A percentile compares a stretch with the other conserved stretches of the same genome.
Conservation (phyloP, 2,329 filamentous ascomycete genomes). For the Whalleya microplaca region DNA sequence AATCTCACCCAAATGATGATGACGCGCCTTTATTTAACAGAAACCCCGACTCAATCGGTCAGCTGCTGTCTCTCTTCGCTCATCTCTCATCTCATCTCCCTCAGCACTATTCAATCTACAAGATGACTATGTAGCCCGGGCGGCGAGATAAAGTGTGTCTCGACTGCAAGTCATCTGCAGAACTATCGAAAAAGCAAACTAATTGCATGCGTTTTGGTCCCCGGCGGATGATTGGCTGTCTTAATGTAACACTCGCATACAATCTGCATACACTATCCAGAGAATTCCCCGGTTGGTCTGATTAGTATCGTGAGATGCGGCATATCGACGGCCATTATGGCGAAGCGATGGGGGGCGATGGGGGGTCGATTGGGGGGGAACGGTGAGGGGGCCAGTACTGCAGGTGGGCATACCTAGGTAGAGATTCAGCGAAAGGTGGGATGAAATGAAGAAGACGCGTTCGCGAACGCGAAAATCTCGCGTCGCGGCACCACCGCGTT, state of each 20-base stretch:
- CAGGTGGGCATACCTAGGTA: not conserved
- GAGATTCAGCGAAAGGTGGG: not conserved
- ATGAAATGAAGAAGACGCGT: constrained; percentile 15
- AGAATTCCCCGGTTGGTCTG: constrained; percentile 25
- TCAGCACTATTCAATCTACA: not conserved
- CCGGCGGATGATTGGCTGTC: constrained; percentile 9
- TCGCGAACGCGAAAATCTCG: constrained; percentile 26
- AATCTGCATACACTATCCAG: constrained; percentile 19
- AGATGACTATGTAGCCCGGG: too few species aligned
- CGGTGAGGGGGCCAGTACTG: not conserved
- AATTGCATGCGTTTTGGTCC: not conserved
- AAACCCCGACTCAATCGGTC: not conserved
- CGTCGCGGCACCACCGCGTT: constrained; percentile 23
- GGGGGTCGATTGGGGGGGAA: not conserved
- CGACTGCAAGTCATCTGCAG: constrained; percentile 2
- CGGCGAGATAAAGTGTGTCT: not conserved
- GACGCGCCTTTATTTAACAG: not conserved
- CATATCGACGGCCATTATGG: constrained; percentile 8
- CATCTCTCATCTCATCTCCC: not conserved
- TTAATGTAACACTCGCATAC: constrained; percentile 8
- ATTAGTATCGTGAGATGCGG: constrained; percentile 19
- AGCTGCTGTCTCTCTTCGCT: not conserved
- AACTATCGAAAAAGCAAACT: not conserved
- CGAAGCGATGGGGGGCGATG: not conserved
- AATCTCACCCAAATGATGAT: not conserved